These are phyloP conservation scores for Aspergillus mulundensis DNA, from an alignment of 495 filamentous ascomycete genomes.

Conservation along the genomic window DNA sequence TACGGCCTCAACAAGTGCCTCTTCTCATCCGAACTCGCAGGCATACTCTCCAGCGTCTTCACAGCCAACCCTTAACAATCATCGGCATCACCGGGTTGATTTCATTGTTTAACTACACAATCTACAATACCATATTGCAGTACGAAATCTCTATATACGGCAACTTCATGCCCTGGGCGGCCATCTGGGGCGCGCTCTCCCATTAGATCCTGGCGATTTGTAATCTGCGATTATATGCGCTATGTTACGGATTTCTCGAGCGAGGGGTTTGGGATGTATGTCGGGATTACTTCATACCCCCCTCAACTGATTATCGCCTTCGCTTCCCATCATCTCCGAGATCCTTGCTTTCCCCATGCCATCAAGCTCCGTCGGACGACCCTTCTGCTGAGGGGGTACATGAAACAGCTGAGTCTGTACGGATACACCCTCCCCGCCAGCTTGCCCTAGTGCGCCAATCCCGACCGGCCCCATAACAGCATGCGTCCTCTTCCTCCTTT, in stretches of 20 bases:
- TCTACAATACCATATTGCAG: conserved; percentile 65
- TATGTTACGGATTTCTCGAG: conserved; percentile 73
- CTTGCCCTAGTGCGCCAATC: too few species aligned
- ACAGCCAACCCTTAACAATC: conserved; percentile 68
- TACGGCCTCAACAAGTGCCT: conserved; percentile 75
- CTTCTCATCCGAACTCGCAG: conserved; percentile 63
- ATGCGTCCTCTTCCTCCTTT: too few species aligned
- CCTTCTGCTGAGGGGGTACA: too few species aligned
- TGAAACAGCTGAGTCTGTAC: too few species aligned
- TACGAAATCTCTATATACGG: conserved; percentile 58
- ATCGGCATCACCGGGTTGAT: conserved; percentile 79
- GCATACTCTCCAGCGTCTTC: conserved; percentile 63
- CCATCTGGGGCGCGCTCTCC: conserved; percentile 66
- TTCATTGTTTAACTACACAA: conserved; percentile 74
- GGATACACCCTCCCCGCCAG: too few species aligned
- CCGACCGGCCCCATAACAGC: too few species aligned
- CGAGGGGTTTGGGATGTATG: conserved; percentile 75
- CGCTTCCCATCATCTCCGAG: neutral
- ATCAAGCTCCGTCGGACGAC: too few species aligned
- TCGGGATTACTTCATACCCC: conserved; percentile 72
- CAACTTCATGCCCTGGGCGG: conserved; percentile 73
- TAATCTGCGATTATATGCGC: conserved; percentile 67
- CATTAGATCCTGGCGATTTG: conserved; percentile 67
- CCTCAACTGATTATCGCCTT: too few species aligned
- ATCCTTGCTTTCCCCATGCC: neutral